Base-by-base conservation (phyloP, 2,329 filamentous ascomycete species). In the Calonectria hawksworthii region DNA sequence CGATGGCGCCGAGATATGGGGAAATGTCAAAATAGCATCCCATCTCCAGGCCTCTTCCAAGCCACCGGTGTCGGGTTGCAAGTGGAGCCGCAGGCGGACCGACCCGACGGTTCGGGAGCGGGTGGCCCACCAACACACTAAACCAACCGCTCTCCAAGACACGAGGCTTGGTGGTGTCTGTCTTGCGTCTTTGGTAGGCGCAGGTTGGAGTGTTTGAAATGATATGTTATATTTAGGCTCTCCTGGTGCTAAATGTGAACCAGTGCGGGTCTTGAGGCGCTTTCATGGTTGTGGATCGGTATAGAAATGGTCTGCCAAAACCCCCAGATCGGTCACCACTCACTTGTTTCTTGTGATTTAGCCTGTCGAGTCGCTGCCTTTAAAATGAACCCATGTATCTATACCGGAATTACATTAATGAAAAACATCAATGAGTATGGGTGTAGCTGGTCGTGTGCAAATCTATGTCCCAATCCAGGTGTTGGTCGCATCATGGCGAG, bases 21-120 rank as follows among this genome's bases (percentile, higher is more conserved):
- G 34, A 63, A 63, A 18, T 41, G 36, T 38, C 56, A 63, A 63
- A 63, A 63, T 63, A 63, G 56, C 56, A 63, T 63, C 56, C 26
- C 56, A 63, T 41, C 51, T 32, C 36, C 34, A 21, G 28, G 26
- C n/a, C 32, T 38, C n/a, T 44, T 47, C 44, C 56, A 63, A 63
- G 56, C 56, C 56, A 63, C 38, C 56, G 56, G 56, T 11, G 32
- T 59, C n/a, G 54, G 54, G 32, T 59, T 41, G 38, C 56, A 63
- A 63, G 56, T 63, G 56, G 56, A 63, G 56, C 56, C 56, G 56
- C 56, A 47, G 7, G 56, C 56, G 56, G 56, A 41, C 56, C 56
- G 56, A 63, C 56, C 56, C 56, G 56, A 26, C 56, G 56, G 56
- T 63, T 63, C 56, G 56, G 56, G 56, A 63, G 36, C 56, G 56